Evolutionary conservation across 2,329 filamentous ascomycete species (phyloP).

Genomic region (Monosporascus sp.): DNA sequence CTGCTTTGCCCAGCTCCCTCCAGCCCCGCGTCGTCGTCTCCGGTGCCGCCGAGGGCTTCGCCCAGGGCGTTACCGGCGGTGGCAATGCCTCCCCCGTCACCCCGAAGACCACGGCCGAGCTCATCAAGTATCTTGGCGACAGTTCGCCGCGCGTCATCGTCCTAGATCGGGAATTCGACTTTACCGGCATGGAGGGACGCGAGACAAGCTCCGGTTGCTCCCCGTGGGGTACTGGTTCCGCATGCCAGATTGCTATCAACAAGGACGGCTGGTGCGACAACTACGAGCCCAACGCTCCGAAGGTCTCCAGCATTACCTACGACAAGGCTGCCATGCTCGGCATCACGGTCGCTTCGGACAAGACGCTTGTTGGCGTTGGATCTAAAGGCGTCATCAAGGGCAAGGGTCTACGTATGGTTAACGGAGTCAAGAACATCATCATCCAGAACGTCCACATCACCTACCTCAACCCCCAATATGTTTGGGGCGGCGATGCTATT

Average conservation of each 20-base stretch:
- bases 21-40: conserved; percentile 20
- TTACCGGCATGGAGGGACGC: conserved; percentile 48
- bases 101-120: conserved; percentile 47
- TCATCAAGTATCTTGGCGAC: conserved; percentile 54
- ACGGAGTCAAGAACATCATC: conserved; percentile 49
- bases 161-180: conserved; percentile 50
- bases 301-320: conserved; percentile 34
- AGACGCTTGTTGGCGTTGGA: conserved; percentile 50
- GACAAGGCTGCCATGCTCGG: conserved; percentile 46
- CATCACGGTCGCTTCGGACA: conserved; percentile 50
- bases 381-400: conserved; percentile 49
- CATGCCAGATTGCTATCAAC: conserved; percentile 56
- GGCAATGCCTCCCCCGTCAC: conserved; percentile 47
- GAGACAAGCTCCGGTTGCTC: conserved; percentile 49
- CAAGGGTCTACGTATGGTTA: conserved; percentile 48
- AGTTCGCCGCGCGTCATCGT: conserved; percentile 49
- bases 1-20: background rate
- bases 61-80: conserved; percentile 52
- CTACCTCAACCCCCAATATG: conserved; percentile 48
- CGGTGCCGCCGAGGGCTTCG: conserved; percentile 36
- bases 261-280: conserved; percentile 54
- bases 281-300: conserved; percentile 48
- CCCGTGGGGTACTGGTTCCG: conserved; percentile 47
- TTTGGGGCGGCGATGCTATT: conserved; percentile 55
- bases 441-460: conserved; percentile 53